A percentile compares a stretch with the other conserved stretches of the same genome.
phyloP scores from a whole-genome alignment of 164 flowering plant species.

The Buxus sempervirens region DNA sequence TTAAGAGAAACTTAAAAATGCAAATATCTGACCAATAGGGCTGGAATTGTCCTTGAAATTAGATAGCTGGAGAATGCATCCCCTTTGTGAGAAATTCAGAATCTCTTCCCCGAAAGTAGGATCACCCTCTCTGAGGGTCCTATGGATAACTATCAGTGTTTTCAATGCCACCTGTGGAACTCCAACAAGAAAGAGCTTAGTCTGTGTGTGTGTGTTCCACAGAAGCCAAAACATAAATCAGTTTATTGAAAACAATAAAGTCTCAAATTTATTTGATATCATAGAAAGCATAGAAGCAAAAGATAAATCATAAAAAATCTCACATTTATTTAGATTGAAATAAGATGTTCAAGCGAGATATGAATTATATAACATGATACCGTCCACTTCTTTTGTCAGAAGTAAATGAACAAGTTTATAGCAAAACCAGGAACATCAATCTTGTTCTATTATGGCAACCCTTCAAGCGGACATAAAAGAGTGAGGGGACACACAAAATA shows the following conservation, averaged over 20 bases:
- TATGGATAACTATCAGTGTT: slow-evolving; percentile 85
- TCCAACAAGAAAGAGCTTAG: neutral
- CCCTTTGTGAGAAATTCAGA: slow-evolving; percentile 69
- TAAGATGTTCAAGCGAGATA: neutral
- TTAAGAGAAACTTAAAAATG: neutral
- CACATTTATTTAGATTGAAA: too few species aligned
- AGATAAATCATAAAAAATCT: too few species aligned
- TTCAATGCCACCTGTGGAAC: slow-evolving; percentile 84
- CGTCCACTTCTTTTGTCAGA: too few species aligned
- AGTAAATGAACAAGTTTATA: too few species aligned
- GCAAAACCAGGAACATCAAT: too few species aligned
- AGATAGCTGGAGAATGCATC: slow-evolving; percentile 79
- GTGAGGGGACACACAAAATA: too few species aligned
- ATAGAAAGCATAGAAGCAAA: too few species aligned
- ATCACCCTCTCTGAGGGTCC: slow-evolving; percentile 90
- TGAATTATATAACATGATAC: too few species aligned
- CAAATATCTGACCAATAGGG: slow-evolving; percentile 59
- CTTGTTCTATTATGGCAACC: too few species aligned
- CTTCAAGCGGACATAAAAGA: too few species aligned
- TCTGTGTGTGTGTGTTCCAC: too few species aligned
- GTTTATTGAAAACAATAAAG: neutral
- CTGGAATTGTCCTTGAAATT: slow-evolving; percentile 98
- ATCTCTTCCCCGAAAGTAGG: slow-evolving; percentile 95
- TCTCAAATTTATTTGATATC: neutral
- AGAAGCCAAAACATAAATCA: neutral